These are phyloP conservation scores for Oropetium thomaeum DNA, from an alignment of 176 grass and related monocot genomes.

Conservation along the genomic window DNA sequence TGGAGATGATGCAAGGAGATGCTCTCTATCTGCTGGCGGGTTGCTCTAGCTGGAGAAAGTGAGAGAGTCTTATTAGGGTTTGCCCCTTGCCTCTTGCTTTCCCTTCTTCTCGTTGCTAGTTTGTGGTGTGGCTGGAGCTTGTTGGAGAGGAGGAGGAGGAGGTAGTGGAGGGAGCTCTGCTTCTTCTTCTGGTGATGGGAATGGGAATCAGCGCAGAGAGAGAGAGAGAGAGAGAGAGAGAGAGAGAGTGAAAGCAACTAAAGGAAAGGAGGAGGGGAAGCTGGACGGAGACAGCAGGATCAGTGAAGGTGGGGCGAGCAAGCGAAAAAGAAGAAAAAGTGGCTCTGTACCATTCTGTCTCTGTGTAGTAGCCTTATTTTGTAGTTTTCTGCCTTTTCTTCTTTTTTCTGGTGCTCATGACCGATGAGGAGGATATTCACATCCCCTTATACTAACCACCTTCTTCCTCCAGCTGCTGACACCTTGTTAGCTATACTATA, in stretches of 20 bases:
- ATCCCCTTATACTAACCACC: background rate
- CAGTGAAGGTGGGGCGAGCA: conserved; percentile 30
- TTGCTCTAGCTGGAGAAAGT: conserved; percentile 1
- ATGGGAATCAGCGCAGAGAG: conserved; percentile 20
- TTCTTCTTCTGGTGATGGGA: background rate
- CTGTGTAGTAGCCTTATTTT: conserved; percentile 38
- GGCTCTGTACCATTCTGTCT: conserved; percentile 36
- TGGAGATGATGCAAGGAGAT: background rate
- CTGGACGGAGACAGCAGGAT: conserved; percentile 39
- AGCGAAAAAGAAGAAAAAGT: conserved; percentile 27
- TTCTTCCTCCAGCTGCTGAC: background rate
- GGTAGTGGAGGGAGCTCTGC: conserved; percentile 53
- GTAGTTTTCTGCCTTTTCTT: conserved; percentile 20
- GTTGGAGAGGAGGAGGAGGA: conserved; percentile 29
- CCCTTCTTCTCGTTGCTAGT: conserved; percentile 2
- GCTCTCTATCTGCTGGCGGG: background rate
- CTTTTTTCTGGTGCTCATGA: conserved; percentile 5
- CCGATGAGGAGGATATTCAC: background rate
- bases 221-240: conserved; percentile 18
- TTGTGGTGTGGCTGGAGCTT: conserved; percentile 36
- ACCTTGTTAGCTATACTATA: too few species aligned
- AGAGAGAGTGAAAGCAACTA: conserved; percentile 18
- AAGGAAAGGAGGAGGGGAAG: background rate
- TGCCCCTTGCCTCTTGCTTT: background rate
- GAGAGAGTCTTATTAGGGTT: conserved; percentile 25